A percentile compares a stretch with the other conserved stretches of the same genome.
Conservation (phyloP, 176 grass and related monocot genomes). For the Oryza longistaminata region DNA sequence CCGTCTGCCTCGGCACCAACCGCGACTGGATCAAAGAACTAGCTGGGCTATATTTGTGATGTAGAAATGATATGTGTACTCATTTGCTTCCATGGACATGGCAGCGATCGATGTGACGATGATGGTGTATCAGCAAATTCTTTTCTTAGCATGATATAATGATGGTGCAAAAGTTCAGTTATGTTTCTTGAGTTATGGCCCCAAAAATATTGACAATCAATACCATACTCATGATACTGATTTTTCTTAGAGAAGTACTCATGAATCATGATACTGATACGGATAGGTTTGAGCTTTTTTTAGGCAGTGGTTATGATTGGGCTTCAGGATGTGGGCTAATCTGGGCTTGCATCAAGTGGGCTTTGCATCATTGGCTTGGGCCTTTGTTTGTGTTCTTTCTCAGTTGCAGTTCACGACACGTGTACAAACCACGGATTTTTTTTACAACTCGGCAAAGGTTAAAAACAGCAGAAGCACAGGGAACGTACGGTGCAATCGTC, state of each 20-base stretch:
- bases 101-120: background rate
- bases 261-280: no score
- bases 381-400: background rate
- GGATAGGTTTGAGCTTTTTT: background rate
- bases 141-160: background rate
- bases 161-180: background rate
- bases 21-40: background rate
- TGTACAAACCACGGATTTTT: background rate
- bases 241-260: no score
- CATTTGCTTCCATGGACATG: background rate
- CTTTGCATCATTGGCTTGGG: background rate
- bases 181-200: background rate
- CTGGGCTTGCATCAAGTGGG: background rate
- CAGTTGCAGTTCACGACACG: background rate
- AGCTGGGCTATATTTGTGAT: background rate
- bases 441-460: background rate
- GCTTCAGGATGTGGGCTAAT: background rate
- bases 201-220: background rate
- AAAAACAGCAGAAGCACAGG: background rate
- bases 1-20: background rate
- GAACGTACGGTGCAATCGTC: background rate
- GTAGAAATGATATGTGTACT: background rate
- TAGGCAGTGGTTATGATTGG: background rate
- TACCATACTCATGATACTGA: background rate
- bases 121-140: background rate